A percentile compares a stretch with the other conserved stretches of the same genome.
Conservation (phyloP, 2,329 filamentous ascomycete genomes). For the Sporothrix phasma region DNA sequence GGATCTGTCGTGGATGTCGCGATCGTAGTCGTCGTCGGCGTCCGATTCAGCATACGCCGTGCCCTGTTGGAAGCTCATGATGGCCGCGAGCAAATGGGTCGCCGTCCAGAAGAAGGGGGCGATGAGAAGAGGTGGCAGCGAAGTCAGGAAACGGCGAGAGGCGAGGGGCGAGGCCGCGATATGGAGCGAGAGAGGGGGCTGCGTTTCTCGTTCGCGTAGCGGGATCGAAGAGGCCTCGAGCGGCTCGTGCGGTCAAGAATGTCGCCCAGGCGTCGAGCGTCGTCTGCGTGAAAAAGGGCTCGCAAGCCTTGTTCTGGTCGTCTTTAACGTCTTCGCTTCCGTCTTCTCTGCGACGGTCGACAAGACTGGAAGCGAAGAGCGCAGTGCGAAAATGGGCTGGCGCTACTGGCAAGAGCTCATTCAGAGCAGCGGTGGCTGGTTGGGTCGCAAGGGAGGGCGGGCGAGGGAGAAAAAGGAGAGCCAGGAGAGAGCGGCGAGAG, state of each 20-base stretch:
- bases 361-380: background rate
- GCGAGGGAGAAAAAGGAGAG: background rate
- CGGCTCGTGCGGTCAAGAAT: no score
- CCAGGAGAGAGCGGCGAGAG: background rate
- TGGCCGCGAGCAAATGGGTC: conserved; percentile 10
- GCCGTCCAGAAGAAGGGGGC: background rate
- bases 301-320: background rate
- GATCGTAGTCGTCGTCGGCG: conserved; percentile 75
- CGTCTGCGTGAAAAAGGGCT: background rate
- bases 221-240: no score
- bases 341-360: background rate
- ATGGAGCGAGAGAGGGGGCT: background rate
- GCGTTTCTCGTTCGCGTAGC: no score
- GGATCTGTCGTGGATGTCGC: conserved; percentile 57
- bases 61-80: conserved; percentile 53
- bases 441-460: background rate
- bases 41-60: conserved; percentile 70
- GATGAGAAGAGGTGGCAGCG: background rate
- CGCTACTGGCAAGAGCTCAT: conserved; percentile 10
- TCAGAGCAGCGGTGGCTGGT: conserved; percentile 10
- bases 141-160: background rate
- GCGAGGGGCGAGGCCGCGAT: background rate
- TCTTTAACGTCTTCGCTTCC: conserved; percentile 1
- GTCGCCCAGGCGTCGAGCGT: background rate
- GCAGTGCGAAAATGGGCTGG: background rate